Percentiles rank a stretch among this genome's conserved stretches.
Evolutionary conservation across 306 rosid species (phyloP).

Genomic region (Nissolia schottii): DNA sequence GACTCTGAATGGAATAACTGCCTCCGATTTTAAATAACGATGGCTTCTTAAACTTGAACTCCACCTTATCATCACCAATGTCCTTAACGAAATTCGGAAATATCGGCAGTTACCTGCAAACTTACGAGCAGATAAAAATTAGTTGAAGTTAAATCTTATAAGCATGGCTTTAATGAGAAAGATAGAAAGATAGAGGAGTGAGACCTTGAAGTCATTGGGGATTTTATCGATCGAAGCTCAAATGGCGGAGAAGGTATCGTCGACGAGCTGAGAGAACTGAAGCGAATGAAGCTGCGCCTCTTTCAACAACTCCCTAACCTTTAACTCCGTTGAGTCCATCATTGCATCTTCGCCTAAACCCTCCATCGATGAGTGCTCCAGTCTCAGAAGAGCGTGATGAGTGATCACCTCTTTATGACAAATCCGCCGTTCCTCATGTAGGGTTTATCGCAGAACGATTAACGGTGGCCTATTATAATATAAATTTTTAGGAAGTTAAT

Average conservation of each 20-base stretch:
- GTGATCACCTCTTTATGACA: too few relatives aligned
- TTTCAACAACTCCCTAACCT: slow-evolving; percentile 58
- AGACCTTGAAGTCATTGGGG: slow-evolving; percentile 57
- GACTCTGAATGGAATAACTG: slow-evolving; percentile 55
- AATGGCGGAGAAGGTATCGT: slow-evolving; percentile 52
- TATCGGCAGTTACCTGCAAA: slow-evolving; percentile 53
- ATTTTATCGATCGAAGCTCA: slow-evolving; percentile 46
- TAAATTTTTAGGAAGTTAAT: too few relatives aligned
- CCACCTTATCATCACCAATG: slow-evolving; percentile 86
- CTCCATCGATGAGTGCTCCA: slow-evolving; percentile 23
- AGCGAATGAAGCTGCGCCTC: slow-evolving; percentile 48
- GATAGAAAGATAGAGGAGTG: background rate
- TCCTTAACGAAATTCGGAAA: slow-evolving; percentile 59
- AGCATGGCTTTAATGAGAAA: too few relatives aligned
- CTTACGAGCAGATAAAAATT: background rate
- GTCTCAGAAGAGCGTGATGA: background rate
- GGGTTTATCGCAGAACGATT: background rate
- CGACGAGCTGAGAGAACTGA: slow-evolving; percentile 40
- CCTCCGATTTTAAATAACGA: slow-evolving; percentile 51
- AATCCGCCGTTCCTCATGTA: too few relatives aligned
- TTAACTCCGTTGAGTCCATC: slow-evolving; percentile 51
- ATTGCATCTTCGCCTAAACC: background rate
- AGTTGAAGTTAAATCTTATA: background rate
- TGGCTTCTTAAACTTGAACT: slow-evolving; percentile 72
- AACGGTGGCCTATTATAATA: too few relatives aligned